Evolutionary conservation across 352 stramenopile genomes (phyloP), one percentile per base, ranked within the genome.

Genomic region (Pythium folliculosum): DNA sequence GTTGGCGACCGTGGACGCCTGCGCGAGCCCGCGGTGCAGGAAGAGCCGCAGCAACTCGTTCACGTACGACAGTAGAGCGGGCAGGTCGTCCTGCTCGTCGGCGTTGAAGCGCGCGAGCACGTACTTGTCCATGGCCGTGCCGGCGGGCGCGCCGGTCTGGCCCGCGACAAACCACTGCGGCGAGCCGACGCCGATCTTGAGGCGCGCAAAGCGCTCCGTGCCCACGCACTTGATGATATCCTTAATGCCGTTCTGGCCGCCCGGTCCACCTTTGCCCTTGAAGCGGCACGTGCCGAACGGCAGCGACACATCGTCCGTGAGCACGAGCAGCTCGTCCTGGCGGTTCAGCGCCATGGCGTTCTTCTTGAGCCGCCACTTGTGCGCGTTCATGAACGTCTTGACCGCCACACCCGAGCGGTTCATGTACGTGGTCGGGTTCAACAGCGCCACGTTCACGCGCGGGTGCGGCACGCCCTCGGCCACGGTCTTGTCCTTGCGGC

Each of bases 141-240:
- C 86, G 0, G 88, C 74, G 6, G 86, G 86, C 0, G 88, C 84
- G 5, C 86, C 84, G 7, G 70, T 90, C 44, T 84, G 85, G 51
- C 80, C 83, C 17, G 74, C 77, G 30, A 70, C 67, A 66, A 96
- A 96, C 88, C 88, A 96, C 54, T 92, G 67, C 2, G 86, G 84
- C 6, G 84, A 81, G 8, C 88, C 88, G 13, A 96, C 69, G 27
- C 88, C 88, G 48, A 96, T 89, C 58, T 90, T 90, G 49, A 96
- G 80, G 5, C 88, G 81, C 53, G 85, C 86, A 59, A 96, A 96
- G 38, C 88, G 86, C 65, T 96, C 86, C 3, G 82, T 87, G 30
- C 82, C 80, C 1, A 89, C 69, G 32, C 86, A 90, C 69, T 96
- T 94, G 64, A 96, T 96, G 65, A 96, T 84, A 61, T 96, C 88